Percentiles rank a stretch among this genome's conserved stretches.
Conservation (phyloP, 2,329 filamentous ascomycete species). For the Pseudogymnoascus sp. region DNA sequence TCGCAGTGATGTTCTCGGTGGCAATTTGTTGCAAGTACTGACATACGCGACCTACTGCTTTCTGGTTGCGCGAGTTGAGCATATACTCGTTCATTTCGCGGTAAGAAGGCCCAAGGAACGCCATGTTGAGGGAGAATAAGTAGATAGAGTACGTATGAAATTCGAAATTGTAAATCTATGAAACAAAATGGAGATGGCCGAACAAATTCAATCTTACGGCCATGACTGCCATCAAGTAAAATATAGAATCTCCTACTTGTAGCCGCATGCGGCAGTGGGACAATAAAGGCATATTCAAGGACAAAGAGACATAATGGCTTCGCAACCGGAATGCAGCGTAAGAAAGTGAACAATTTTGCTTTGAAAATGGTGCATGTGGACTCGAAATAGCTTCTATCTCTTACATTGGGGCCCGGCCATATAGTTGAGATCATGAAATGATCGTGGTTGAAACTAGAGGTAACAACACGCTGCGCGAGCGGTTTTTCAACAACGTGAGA, state of each 20-base stretch:
- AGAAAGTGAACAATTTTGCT: background rate
- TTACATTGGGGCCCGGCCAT: background rate
- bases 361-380: background rate
- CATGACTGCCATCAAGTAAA: conserved; percentile 2
- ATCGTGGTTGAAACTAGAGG: background rate
- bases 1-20: background rate
- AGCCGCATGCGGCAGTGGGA: conserved; percentile 3
- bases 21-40: background rate
- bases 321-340: background rate
- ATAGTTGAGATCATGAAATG: background rate
- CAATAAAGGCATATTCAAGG: conserved; percentile 5
- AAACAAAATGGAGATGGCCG: background rate
- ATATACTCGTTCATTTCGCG: background rate
- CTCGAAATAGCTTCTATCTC: background rate
- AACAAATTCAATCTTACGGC: background rate
- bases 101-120: background rate
- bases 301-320: background rate
- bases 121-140: background rate
- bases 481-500: background rate
- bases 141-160: background rate
- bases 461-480: background rate
- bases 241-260: background rate
- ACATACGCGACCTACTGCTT: background rate
- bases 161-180: background rate
- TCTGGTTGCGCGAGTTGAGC: background rate